Evolutionary conservation across 495 filamentous ascomycete species (phyloP).

Genomic region (Durotheca rogersii): DNA sequence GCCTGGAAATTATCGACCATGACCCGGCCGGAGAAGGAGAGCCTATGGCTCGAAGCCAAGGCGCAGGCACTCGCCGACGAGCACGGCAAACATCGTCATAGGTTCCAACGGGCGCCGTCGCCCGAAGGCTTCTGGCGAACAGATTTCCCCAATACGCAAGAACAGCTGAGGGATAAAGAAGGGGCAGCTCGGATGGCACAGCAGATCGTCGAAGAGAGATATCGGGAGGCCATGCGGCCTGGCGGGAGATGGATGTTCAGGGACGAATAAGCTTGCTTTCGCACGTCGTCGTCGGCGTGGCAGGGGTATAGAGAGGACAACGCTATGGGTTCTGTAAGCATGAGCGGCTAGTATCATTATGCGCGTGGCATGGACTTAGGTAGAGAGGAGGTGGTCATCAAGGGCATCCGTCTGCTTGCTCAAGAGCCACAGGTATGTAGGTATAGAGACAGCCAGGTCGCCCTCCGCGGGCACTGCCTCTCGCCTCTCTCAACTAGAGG

Average conservation of each 20-base stretch:
- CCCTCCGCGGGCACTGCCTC: too few relatives aligned
- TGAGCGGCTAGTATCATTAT: constrained; percentile 10
- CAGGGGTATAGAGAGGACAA: too few relatives aligned
- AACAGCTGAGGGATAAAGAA: constrained; percentile 61
- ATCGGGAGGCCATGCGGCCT: constrained; percentile 75
- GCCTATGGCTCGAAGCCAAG: constrained; percentile 66
- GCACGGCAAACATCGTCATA: constrained; percentile 74
- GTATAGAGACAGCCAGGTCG: too few relatives aligned
- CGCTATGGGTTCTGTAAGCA: background rate
- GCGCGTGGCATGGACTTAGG: too few relatives aligned
- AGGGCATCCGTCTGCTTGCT: too few relatives aligned
- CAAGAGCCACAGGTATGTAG: too few relatives aligned
- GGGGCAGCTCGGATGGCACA: constrained; percentile 60
- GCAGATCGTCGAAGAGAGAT: constrained; percentile 68
- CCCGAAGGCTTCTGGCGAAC: constrained; percentile 89
- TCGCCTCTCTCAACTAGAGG: too few relatives aligned
- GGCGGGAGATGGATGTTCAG: constrained; percentile 75
- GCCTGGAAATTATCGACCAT: constrained; percentile 48
- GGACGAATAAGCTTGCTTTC: constrained; percentile 61
- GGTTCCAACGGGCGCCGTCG: constrained; percentile 64
- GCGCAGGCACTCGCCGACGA: constrained; percentile 65
- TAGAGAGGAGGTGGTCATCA: background rate
- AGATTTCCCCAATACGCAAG: constrained; percentile 85
- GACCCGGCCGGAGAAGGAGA: constrained; percentile 51
- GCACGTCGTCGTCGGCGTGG: background rate